Evolutionary conservation across 495 filamentous ascomycete genomes (phyloP), one percentile per base, ranked within the genome.

Genomic region (Penicillium roqueforti): DNA sequence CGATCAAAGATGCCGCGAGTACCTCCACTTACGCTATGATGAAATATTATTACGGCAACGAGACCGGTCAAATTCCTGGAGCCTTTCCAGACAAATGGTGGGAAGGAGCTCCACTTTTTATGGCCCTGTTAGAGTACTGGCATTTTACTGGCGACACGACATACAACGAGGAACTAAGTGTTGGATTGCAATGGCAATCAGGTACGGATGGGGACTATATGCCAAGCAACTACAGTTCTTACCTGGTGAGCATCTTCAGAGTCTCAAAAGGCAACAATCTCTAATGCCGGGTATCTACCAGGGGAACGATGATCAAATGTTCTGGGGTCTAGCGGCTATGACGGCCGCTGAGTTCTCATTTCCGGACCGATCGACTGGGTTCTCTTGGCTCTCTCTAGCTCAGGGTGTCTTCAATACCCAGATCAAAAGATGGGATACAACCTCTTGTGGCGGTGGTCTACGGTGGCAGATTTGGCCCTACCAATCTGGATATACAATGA

Each of bases 401-500:
- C 87, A 92, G 71, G 86, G 82, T 47, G 88, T 89, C 13, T 90
- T 88, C 75, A 88, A 91, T 60, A 80, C 81, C 4, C 86, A 89
- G 61, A 78, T 71, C n/a, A 54, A 60, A 7, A 74, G 77, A 47
- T 84, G 80, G 80, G 76, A 83, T 55, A 68, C 58, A 0, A 49
- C 53, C 1, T 66, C 68, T 3, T 84, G 81, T 50, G 63, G 63
- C 9, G 81, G 81, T 40, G 81, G 81, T 11, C 59, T 83, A 54
- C 72, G 71, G 22, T 84, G 80, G 80, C 81, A 84, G 58, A 77
- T 82, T 43, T 81, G 70, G 61, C 63, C 71, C 16, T 74, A 69
- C 51, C 76, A 81, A 56, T 66, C 59, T 19, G 81, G 81, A 3
- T 82, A 78, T 40, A 73, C 73, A 53, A 86, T 88, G 78, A 88